Percentiles rank a stretch among this genome's conserved stretches.
Evolutionary conservation across 768 basidiomycete genomes (phyloP).

Genomic region (Cystobasidium tubakii): DNA sequence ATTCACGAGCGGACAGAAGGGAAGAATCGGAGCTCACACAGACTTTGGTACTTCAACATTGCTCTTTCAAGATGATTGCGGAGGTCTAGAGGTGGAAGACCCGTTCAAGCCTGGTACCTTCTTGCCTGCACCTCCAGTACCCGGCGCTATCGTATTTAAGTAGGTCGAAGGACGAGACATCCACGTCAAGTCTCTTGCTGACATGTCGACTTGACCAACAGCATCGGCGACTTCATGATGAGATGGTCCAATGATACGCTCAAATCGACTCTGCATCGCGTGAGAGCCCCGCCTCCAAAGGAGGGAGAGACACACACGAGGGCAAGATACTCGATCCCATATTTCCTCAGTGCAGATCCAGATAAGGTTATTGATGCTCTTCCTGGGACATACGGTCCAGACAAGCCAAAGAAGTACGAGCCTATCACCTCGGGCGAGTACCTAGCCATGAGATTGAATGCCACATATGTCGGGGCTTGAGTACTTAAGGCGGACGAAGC

Average conservation of each 20-base stretch:
- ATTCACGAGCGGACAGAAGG: constrained; percentile 31
- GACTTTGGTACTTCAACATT: constrained; percentile 60
- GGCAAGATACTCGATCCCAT: constrained; percentile 15
- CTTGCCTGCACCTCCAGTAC: constrained; percentile 48
- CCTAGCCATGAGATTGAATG: constrained; percentile 28
- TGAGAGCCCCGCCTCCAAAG: constrained; percentile 44
- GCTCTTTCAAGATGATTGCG: constrained; percentile 59
- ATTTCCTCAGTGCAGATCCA: constrained; percentile 29
- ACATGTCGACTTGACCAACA: not conserved
- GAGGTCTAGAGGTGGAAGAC: constrained; percentile 62
- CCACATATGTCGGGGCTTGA: constrained; percentile 6
- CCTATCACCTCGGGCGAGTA: constrained; percentile 31
- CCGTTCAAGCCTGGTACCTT: constrained; percentile 51
- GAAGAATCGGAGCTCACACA: constrained; percentile 52
- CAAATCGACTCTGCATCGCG: constrained; percentile 48
- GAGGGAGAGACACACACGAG: constrained; percentile 44
- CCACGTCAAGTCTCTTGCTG: not conserved
- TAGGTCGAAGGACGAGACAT: not conserved
- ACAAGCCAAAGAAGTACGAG: constrained; percentile 34
- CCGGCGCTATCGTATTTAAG: constrained; percentile 45
- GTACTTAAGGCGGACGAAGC: not conserved
- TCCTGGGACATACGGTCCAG: constrained; percentile 28
- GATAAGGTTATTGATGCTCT: constrained; percentile 26
- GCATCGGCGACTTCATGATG: constrained; percentile 44
- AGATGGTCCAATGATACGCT: constrained; percentile 48